phyloP scores from a whole-genome alignment of 768 basidiomycete species.

The Psilocybe subaeruginosa region DNA sequence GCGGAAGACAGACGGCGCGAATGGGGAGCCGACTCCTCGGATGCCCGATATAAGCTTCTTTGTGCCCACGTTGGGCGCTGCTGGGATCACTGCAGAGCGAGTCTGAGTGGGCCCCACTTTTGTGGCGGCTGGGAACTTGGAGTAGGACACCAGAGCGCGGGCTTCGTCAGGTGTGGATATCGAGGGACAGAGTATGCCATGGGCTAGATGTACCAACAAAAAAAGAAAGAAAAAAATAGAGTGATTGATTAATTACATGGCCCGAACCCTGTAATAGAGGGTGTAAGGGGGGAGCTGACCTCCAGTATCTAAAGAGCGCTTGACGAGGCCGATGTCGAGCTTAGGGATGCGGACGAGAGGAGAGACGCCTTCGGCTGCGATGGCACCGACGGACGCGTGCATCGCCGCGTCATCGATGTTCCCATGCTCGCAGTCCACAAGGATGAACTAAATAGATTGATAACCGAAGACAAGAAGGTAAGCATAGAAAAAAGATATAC shows the following conservation, averaged over 20 bases:
- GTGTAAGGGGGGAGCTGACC: not conserved
- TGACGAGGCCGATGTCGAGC: conserved; percentile 18
- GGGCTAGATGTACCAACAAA: conserved; percentile 3
- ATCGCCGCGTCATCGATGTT: conserved; percentile 24
- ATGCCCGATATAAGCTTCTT: conserved; percentile 15
- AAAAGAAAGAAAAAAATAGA: not conserved
- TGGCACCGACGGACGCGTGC: conserved; percentile 23
- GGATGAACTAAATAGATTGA: conserved; percentile 14
- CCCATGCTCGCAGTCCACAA: conserved; percentile 25
- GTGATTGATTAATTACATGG: too few species aligned
- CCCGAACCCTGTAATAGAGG: too few species aligned
- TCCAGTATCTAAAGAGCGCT: conserved; percentile 21
- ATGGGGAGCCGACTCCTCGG: conserved; percentile 23
- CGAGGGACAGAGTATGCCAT: conserved; percentile 20
- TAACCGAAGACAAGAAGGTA: not conserved
- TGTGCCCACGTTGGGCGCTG: not conserved
- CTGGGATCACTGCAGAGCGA: not conserved
- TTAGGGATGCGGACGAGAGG: conserved; percentile 20
- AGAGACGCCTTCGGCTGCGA: conserved; percentile 22
- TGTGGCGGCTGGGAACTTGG: conserved; percentile 19
- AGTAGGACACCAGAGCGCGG: conserved; percentile 15
- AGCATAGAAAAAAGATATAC: not conserved
- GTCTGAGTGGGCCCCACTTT: not conserved
- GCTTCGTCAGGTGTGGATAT: conserved; percentile 20
- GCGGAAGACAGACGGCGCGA: conserved; percentile 22